Evolutionary conservation across 208 protist species (phyloP), one percentile per base, ranked within the genome.

Genomic region (Angomonas ambiguus): DNA sequence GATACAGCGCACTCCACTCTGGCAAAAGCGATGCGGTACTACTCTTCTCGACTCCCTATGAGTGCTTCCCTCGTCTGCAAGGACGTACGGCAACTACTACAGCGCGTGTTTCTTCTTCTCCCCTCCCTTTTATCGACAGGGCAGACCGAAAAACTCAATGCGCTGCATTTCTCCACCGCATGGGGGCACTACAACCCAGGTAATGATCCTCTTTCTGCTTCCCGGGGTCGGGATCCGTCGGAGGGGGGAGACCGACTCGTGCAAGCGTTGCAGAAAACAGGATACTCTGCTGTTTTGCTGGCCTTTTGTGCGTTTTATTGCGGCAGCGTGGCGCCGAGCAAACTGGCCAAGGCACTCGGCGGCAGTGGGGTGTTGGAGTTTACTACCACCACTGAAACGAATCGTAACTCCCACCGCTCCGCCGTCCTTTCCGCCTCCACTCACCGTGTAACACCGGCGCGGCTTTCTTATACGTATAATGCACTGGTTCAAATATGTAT

Each of bases 281-380:
- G 89, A 18, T 82, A 82, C 65, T 83, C 82, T 0, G 89, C 86
- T 1, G 85, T 91, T 63, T 69, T 95, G 64, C 77, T 92, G 51
- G 82, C 86, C 42, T 82, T 93, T 27, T 79, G 80, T 34, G 74
- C 82, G 28, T 95, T 95, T 64, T 95, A 93, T 73, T 77, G 74
- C 38, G 89, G 89, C 13, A 82, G 84, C 3, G 84, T 95, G 24
- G 84, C 86, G 34, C 74, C 74, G 35, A 70, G 72, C 38, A 81
- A 85, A 62, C 83, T 91, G 51, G 69, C 78, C 24, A 64, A 80
- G 60, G 81, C 88, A 13, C 85, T 94, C 55, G 72, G 45, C 49
- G 41, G 56, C 60, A 3, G 67, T 67, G 38, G 65, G 51, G 51
- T 58, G 25, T 28, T 48, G 62, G 57, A 45, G 31, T 51, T 32